Base-by-base conservation (phyloP, 495 filamentous ascomycete species). In the Podospora pseudocomata region DNA sequence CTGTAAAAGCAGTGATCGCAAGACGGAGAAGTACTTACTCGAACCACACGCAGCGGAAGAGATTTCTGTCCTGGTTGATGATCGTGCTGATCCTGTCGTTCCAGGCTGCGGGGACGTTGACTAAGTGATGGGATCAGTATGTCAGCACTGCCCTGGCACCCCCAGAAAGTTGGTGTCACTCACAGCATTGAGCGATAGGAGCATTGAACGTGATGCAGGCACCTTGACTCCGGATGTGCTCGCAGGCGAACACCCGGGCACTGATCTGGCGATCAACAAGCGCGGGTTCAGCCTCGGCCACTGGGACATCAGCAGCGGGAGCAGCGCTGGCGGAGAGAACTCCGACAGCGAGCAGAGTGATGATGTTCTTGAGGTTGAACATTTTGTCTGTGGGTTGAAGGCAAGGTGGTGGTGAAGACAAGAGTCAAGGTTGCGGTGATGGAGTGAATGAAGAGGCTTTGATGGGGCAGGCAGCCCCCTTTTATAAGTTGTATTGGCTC, bases 281-380 rank as follows among this genome's bases (percentile, higher is more conserved):
- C 54, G 54, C 54, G 0, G 54, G 54, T 19, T 56, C 54, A 20
- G 54, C 54, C 54, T 18, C 54, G 5, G 54, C 54, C 54, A 56
- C 54, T 5, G 54, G 15, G 54, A 56, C 54, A 56, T 56, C 54
- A 56, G 54, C 15, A 56, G 54, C 54, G 15, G 54, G 54, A 56
- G 54, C 54, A 56, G 54, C 54, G 54, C 54, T 56, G 54, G 6
- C 54, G 54, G 54, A 56, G 54, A 56, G 11, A 13, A 56, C 54
- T 15, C 5, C 54, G 54, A 56, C 6, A 1, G 54, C 54, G 54
- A 56, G 54, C 54, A 56, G 54, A 20, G 19, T 56, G 54, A 20
- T 13, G 54, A 56, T 56, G 15, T 56, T 56, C 54, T 56, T 56
- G 54, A 56, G 54, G 54, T 15, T 56, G 54, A 56, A 56, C 54